phyloP scores from a whole-genome alignment of 306 rosid genomes.

The Begonia masoniana region DNA sequence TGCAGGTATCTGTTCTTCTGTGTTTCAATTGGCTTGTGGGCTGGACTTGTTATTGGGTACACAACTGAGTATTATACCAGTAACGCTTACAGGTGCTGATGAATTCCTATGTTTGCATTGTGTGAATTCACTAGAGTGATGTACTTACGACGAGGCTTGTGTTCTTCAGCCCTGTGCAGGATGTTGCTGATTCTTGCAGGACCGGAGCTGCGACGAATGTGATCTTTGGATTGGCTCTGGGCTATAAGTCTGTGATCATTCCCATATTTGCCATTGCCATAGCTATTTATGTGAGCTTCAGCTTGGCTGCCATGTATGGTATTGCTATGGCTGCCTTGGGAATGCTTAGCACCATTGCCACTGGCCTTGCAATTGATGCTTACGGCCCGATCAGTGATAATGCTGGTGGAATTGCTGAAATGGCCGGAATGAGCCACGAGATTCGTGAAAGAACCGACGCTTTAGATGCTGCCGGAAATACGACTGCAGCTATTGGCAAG shows the following conservation, averaged over 20 bases:
- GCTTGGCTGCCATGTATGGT: slow-evolving; percentile 65
- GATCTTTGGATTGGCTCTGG: slow-evolving; percentile 56
- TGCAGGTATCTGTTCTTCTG: slow-evolving; percentile 70
- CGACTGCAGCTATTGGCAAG: slow-evolving; percentile 77
- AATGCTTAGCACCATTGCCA: slow-evolving; percentile 68
- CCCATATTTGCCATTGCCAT: slow-evolving; percentile 54
- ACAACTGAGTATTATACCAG: slow-evolving; percentile 58
- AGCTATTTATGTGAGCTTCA: slow-evolving; percentile 62
- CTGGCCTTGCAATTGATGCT: slow-evolving; percentile 67
- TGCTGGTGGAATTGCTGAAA: slow-evolving; percentile 70
- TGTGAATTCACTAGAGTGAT: background rate
- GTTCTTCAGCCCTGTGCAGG: slow-evolving; percentile 58
- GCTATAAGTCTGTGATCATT: slow-evolving; percentile 59
- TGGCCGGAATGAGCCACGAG: slow-evolving; percentile 61
- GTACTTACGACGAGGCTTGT: slow-evolving; percentile 5
- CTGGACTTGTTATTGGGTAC: slow-evolving; percentile 72
- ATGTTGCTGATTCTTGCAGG: slow-evolving; percentile 72
- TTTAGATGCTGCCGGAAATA: slow-evolving; percentile 69
- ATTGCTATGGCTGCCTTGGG: slow-evolving; percentile 63
- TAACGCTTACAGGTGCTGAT: slow-evolving; percentile 53
- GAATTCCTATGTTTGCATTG: background rate
- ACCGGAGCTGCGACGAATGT: slow-evolving; percentile 66
- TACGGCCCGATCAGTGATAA: slow-evolving; percentile 69
- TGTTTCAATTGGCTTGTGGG: slow-evolving; percentile 58
- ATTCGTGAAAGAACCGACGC: slow-evolving; percentile 60